Evolutionary conservation across 1,284 basidiomycete species (phyloP), one percentile per base, ranked within the genome.

Genomic region (Austropuccinia psidii): DNA sequence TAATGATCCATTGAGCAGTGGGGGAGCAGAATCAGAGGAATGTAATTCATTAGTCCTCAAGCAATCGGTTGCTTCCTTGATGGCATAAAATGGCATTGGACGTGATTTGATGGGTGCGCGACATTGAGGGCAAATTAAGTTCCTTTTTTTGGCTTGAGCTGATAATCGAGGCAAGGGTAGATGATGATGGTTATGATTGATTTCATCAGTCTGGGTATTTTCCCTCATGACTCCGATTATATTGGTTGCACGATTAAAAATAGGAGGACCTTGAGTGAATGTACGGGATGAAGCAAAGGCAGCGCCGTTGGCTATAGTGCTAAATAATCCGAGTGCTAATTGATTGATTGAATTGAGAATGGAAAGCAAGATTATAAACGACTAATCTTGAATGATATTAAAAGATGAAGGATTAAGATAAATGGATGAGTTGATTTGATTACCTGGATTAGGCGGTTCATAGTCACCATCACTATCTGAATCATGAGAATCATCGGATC

Each of bases 51-150:
- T 61, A 21, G 57, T 49, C n/a, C 57, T 45, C n/a, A 76, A 45
- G 21, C 62, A 37, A 24, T 75, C 68, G 0, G 65, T 57, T n/a
- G 75, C 47, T 41, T 75, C 75, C 41, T 74, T 52, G 24, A 77
- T 29, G 8, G 67, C 73, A 74, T 76, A 77, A 19, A 77, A 49
- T 52, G 55, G 60, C 52, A 76, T 76, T n/a, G 76, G 76, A 24
- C 74, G 73, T 2, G 64, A 47, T 24, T 47, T 47, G 37, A 76
- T 61, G 19, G 39, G 39, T n/a, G 65, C 57, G 27, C 76, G 47
- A 45, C 76, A 77, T 58, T 76, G 74, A 8, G 76, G 76, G 54
- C 76, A 77, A 52, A 75, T 61, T 35, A 77, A 62, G 33, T 77
- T 77, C 24, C 43, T 47, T 21, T 66, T 73, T 11, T 64, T 67